Evolutionary conservation across 2,329 filamentous ascomycete species (phyloP).

Genomic region (Nannizzia gypsea): DNA sequence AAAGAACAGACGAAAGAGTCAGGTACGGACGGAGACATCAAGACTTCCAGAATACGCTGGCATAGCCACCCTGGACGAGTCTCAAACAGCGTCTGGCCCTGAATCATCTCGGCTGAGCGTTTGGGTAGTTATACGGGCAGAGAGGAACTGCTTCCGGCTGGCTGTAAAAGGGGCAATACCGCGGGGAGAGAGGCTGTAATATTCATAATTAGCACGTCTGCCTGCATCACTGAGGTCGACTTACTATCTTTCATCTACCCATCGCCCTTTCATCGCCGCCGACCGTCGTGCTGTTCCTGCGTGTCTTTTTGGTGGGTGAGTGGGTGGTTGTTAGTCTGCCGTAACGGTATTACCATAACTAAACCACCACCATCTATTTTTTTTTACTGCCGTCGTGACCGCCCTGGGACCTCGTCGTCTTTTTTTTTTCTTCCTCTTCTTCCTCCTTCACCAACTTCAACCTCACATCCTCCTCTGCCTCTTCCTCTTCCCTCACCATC

Average conservation of each 20-base stretch:
- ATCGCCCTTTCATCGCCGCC: neutral
- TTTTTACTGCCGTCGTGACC: constrained; percentile 8
- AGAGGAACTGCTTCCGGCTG: neutral
- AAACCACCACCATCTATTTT: neutral
- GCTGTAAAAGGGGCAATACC: neutral
- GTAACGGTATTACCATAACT: neutral
- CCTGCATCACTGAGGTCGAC: neutral
- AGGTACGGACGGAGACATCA: neutral
- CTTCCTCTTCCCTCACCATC: neutral
- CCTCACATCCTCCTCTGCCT: neutral
- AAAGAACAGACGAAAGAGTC: neutral
- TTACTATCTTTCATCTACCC: neutral
- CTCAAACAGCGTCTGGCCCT: neutral
- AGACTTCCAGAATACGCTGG: neutral
- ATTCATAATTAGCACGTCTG: neutral
- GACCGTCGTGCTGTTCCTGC: neutral
- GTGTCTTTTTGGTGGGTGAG: neutral
- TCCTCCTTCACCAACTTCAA: neutral
- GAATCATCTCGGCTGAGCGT: neutral
- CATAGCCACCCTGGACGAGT: neutral
- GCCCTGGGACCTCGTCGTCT: constrained; percentile 1
- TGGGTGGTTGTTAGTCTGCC: neutral
- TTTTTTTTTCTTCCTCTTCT: neutral
- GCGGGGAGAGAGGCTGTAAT: neutral
- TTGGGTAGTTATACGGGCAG: neutral